phyloP scores from a whole-genome alignment of 163 green algal species.

The Coccomyxa subellipsoidea region DNA sequence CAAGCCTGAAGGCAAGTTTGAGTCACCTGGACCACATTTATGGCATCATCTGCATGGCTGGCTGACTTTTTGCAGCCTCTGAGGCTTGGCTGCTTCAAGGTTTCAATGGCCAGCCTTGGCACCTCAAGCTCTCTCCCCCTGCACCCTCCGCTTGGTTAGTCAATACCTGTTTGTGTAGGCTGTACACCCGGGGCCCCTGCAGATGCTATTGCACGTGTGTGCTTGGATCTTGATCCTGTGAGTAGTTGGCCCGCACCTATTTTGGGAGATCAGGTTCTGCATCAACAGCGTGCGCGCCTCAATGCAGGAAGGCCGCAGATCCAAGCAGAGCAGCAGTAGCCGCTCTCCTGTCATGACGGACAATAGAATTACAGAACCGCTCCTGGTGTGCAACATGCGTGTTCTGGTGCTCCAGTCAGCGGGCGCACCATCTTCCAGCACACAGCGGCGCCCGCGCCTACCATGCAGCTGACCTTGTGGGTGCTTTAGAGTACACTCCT shows the following conservation, averaged over 20 bases:
- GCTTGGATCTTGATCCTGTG: not conserved
- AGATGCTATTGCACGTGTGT: not conserved
- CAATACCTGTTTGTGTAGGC: not conserved
- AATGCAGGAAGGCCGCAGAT: not conserved
- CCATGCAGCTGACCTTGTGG: conserved; percentile 2
- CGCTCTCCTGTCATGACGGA: not conserved
- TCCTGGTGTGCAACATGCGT: too few relatives aligned
- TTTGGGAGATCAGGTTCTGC: not conserved
- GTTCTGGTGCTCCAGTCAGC: not conserved
- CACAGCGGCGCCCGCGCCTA: not conserved
- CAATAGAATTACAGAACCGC: too few relatives aligned
- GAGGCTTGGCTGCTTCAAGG: not conserved
- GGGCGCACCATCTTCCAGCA: not conserved
- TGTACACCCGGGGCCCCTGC: too few relatives aligned
- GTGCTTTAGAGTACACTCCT: not conserved
- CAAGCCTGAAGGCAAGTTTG: not conserved
- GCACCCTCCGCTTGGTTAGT: not conserved
- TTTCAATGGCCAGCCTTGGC: not conserved
- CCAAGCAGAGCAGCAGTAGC: not conserved
- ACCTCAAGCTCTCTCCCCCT: not conserved
- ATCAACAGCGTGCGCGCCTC: not conserved
- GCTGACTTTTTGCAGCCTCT: not conserved
- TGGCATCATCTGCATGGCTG: not conserved
- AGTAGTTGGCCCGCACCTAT: not conserved
- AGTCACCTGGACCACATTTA: not conserved